Evolutionary conservation across 768 basidiomycete genomes (phyloP), one percentile per base, ranked within the genome.

Genomic region (Tubosaeta brunneosetosa): DNA sequence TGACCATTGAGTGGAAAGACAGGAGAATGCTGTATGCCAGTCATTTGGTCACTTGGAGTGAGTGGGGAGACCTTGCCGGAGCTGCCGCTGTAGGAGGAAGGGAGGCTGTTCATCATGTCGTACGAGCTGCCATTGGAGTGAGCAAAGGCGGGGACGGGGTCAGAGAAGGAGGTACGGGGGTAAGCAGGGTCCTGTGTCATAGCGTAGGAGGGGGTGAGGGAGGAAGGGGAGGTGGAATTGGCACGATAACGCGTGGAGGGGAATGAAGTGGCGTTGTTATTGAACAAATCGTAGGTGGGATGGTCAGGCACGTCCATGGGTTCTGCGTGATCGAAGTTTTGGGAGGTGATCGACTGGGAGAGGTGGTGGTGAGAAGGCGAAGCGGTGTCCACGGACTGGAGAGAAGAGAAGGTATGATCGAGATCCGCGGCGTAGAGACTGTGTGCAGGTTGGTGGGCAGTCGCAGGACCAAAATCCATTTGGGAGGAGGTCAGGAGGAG

Each of bases 31-130:
- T 83, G 84, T 8, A 88, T 73, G 45, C 74, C 74, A 52, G 73
- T 70, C 55, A 82, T 79, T 40, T 81, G 73, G 66, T 88, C 87
- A 60, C 69, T 83, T 32, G 86, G 86, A 12, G 85, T 85, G 41
- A 88, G 74, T 0, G 88, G 86, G 17, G 88, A 88, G 46, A 83
- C 84, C 68, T 88, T 89, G 56, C 86, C 86, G 53, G 81, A 84
- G 72, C 76, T 78, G 42, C 66, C 58, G 12, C 65, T 69, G 71
- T 83, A 81, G 14, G 83, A 84, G 3, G 84, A 83, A 22, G 83
- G 74, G 19, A 85, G 71, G 56, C 79, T 80, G 66, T 73, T 73
- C 66, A 84, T 82, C 61, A 85, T 77, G 65, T 85, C 85, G 69
- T 86, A 88, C 11, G 82, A 75, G 65, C 75, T 74, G 50, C 73